Percentiles rank a stretch among this genome's conserved stretches.
Evolutionary conservation across 2,329 filamentous ascomycete genomes (phyloP).

Genomic region (Phaeosphaeria sp.): DNA sequence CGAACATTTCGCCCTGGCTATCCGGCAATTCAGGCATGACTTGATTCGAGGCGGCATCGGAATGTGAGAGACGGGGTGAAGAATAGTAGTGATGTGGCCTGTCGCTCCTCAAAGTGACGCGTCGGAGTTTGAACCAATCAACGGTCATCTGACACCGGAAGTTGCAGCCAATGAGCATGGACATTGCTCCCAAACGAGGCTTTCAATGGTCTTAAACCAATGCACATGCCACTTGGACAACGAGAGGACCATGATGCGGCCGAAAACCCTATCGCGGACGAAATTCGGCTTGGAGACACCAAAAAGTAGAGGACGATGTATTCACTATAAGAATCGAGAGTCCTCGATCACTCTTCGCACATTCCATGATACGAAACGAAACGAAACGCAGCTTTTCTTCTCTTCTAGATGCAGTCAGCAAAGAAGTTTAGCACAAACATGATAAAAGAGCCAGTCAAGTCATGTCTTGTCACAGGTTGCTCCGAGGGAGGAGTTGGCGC

Average conservation of each 20-base stretch:
- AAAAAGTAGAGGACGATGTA: neutral
- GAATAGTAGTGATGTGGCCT: neutral
- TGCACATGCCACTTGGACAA: neutral
- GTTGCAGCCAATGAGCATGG: neutral
- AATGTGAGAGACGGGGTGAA: neutral
- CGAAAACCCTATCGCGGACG: neutral
- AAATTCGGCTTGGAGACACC: neutral
- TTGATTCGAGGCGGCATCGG: neutral
- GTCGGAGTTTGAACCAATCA: neutral
- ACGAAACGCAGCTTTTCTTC: no score
- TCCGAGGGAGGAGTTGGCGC: conserved; percentile 49
- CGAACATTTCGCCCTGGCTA: neutral
- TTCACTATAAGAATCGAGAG: neutral
- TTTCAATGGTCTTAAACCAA: neutral
- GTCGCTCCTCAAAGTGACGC: neutral
- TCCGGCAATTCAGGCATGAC: neutral
- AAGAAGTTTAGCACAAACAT: neutral
- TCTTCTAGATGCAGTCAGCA: no score
- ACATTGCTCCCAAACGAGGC: neutral
- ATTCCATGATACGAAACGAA: no score
- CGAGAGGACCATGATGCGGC: neutral
- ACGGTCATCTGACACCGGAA: neutral
- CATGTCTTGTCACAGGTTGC: conserved; percentile 31
- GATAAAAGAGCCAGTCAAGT: neutral
- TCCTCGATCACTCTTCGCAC: neutral